A percentile compares a stretch with the other conserved stretches of the same genome.
phyloP scores from a whole-genome alignment of 345 rosid genomes.

The Euphorbia tirucalli region DNA sequence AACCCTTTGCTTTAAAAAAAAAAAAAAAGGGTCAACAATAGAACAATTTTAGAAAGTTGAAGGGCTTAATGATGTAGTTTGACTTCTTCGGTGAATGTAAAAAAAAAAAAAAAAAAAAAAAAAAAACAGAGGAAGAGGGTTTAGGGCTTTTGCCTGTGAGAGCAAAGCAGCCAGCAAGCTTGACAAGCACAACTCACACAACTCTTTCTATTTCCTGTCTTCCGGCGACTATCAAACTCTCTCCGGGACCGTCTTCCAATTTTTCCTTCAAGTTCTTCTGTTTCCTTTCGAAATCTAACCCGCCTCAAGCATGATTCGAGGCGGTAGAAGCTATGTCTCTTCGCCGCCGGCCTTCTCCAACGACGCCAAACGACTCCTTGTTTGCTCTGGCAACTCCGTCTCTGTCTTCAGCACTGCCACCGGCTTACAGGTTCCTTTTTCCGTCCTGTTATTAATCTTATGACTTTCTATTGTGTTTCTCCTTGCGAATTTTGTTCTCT shows the following conservation, averaged over 20 bases:
- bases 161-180: neutral
- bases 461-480: neutral
- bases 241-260: neutral
- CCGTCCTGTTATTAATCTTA: neutral
- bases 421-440: slow-evolving; percentile 57
- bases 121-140: neutral
- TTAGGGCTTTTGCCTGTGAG: neutral
- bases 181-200: neutral
- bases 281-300: neutral
- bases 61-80: no score
- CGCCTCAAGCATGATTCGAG: slow-evolving; percentile 51
- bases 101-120: no score
- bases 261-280: neutral
- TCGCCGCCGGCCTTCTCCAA: slow-evolving; percentile 90
- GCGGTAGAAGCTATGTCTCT: slow-evolving; percentile 70
- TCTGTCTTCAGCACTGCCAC: slow-evolving; percentile 82
- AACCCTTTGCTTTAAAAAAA: no score
- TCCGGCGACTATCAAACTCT: no score
- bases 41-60: no score
- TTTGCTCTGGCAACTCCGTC: slow-evolving; percentile 71
- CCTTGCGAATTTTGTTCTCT: neutral
- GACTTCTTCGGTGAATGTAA: no score
- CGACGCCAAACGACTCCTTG: slow-evolving; percentile 78
- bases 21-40: no score
- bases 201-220: neutral